Percentiles rank a stretch among this genome's conserved stretches.
Conservation (phyloP, 805 yeast species). For the Wickerhamia fluorescens region DNA sequence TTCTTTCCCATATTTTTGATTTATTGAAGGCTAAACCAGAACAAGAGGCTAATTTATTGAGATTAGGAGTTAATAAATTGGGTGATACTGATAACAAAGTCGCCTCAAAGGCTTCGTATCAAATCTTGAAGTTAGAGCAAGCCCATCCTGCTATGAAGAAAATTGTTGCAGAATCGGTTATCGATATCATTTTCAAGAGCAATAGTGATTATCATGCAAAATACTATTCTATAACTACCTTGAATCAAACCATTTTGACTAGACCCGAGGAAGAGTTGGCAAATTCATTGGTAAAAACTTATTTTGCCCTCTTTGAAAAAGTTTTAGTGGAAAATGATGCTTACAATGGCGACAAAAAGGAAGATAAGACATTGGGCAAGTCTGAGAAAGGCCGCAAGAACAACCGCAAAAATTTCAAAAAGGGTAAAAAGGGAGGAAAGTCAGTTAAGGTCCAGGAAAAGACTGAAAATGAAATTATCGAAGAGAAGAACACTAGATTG, state of each 20-base stretch:
- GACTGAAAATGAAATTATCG: slow-evolving; percentile 54
- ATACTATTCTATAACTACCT: slow-evolving; percentile 80
- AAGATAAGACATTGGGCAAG: slow-evolving; percentile 40
- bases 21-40: slow-evolving; percentile 84
- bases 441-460: slow-evolving; percentile 58
- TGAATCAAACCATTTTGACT: slow-evolving; percentile 88
- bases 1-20: slow-evolving; percentile 71
- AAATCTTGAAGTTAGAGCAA: slow-evolving; percentile 72
- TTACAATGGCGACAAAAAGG: slow-evolving; percentile 21
- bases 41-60: slow-evolving; percentile 86
- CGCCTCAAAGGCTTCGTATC: slow-evolving; percentile 79
- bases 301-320: slow-evolving; percentile 81
- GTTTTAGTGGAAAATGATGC: slow-evolving; percentile 60
- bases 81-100: slow-evolving; percentile 93
- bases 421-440: slow-evolving; percentile 84
- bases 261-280: slow-evolving; percentile 75
- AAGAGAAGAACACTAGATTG: slow-evolving; percentile 78
- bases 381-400: slow-evolving; percentile 50
- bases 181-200: slow-evolving; percentile 71
- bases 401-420: slow-evolving; percentile 62
- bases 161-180: slow-evolving; percentile 68
- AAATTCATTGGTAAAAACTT: slow-evolving; percentile 73
- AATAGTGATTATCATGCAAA: slow-evolving; percentile 74
- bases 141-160: slow-evolving; percentile 94
- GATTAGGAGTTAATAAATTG: slow-evolving; percentile 85